A percentile compares a stretch with the other conserved stretches of the same genome.
phyloP scores from a whole-genome alignment of 768 basidiomycete species.

The Cystofilobasidium bisporidii region DNA sequence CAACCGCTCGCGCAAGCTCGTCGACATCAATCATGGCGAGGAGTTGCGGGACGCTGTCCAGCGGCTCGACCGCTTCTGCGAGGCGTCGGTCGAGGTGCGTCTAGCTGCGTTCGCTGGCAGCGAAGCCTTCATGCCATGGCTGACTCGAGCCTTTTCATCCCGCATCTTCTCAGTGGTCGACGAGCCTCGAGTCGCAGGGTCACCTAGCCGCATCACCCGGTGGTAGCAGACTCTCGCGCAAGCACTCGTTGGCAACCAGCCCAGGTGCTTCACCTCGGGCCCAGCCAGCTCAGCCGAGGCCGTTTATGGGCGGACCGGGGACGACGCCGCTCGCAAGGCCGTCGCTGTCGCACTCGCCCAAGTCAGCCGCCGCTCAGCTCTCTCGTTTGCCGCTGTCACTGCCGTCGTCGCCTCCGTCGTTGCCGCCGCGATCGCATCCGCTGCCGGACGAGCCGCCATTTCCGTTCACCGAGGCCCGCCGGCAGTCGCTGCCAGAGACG shows the following conservation, averaged over 20 bases:
- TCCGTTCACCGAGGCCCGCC: background rate
- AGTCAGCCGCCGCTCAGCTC: background rate
- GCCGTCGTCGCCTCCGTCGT: background rate
- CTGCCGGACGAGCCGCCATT: background rate
- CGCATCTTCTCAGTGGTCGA: conserved; percentile 15
- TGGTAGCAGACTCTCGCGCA: conserved; percentile 60
- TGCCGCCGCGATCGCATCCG: background rate
- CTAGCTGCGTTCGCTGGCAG: too few relatives aligned
- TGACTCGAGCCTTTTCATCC: background rate
- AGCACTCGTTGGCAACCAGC: conserved; percentile 55
- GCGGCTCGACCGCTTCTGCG: conserved; percentile 2
- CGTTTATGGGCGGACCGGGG: background rate
- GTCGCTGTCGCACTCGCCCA: background rate
- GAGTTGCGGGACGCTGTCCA: background rate
- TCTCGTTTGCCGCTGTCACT: too few relatives aligned
- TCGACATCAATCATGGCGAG: conserved; percentile 5
- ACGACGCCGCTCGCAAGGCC: background rate
- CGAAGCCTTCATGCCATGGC: background rate
- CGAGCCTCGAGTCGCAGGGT: conserved; percentile 28
- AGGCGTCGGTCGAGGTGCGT: conserved; percentile 4
- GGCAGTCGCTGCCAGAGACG: background rate
- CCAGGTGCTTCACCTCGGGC: background rate
- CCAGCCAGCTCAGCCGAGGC: background rate
- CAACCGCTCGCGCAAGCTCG: background rate
- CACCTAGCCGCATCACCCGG: conserved; percentile 56